Evolutionary conservation across 2,329 filamentous ascomycete genomes (phyloP), one percentile per base, ranked within the genome.

Genomic region (Lizonia empirigonia): DNA sequence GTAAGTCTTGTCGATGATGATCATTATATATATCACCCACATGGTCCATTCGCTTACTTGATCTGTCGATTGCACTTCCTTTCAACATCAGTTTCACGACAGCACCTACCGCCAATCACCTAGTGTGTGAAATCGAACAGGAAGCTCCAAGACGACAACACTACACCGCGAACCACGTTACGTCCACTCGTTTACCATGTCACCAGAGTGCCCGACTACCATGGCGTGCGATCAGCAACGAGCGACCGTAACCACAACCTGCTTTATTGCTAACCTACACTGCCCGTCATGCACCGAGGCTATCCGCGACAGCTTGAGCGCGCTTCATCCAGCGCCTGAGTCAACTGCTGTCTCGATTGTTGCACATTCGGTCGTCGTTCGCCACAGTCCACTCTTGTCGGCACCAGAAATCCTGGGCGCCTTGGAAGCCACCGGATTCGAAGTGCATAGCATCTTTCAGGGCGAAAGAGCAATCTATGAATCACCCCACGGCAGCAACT

Each of bases 211-310:
- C 9, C 27, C 41, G 7, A 53, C 26, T 32, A 50, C 47, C 52
- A 59, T 33, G 50, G 41, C 55, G 50, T 60, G 32, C 45, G 40
- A 53, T 26, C 48, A 53, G 20, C 53, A 47, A 35, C 55, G 36
- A 46, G 59, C 55, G 32, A 53, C 54, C 47, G 56, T 64, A 24
- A 69, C 62, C 15, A 86, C 83, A 2, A 86, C 83, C 26, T 84
- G 87, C 65, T 79, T 90, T 55, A 77, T 91, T 60, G 83, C 81
- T 55, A 91, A 91, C 70, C 79, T 91, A n/a, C 88, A 91, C 73
- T 91, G 88, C 74, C 85, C 87, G 12, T 88, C 87, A 53, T 91
- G 88, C 70, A 84, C 90, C 40, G 81, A 82, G 27, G 79, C 81
- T 59, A 90, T 91, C 65, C 79, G 84, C 64, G 76, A 80, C 45